These are phyloP conservation scores for Cryptosporidium muris DNA, from an alignment of 169 alveolate species.

Conservation along the genomic window DNA sequence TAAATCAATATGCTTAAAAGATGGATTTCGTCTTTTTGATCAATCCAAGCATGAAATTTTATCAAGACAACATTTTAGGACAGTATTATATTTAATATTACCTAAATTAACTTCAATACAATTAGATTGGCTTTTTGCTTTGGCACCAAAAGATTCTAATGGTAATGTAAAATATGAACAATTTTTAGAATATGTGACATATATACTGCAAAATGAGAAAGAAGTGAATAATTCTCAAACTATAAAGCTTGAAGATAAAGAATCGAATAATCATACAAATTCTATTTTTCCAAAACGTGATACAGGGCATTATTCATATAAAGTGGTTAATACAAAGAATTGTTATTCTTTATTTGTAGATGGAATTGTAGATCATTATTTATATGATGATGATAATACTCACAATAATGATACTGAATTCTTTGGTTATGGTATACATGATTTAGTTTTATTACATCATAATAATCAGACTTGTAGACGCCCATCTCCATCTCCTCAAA, in stretches of 20 bases:
- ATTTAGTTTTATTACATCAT: slow-evolving; percentile 26
- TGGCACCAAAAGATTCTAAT: slow-evolving; percentile 43
- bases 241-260: neutral
- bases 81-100: slow-evolving; percentile 40
- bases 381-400: neutral
- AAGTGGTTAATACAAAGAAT: neutral
- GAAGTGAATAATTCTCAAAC: neutral
- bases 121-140: slow-evolving; percentile 54
- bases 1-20: slow-evolving; percentile 23
- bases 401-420: neutral
- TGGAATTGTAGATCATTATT: neutral
- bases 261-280: neutral
- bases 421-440: slow-evolving; percentile 43
- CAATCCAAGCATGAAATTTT: slow-evolving; percentile 13
- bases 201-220: slow-evolving; percentile 6
- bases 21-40: slow-evolving; percentile 49
- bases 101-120: slow-evolving; percentile 62
- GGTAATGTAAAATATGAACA: slow-evolving; percentile 61
- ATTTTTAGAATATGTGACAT: slow-evolving; percentile 30
- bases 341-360: neutral
- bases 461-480: slow-evolving; percentile 11
- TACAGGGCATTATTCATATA: neutral
- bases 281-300: neutral
- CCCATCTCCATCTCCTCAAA: slow-evolving; percentile 40
- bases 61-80: slow-evolving; percentile 66